phyloP scores from a whole-genome alignment of 345 rosid species.

The Eucalyptus lansdowneana region DNA sequence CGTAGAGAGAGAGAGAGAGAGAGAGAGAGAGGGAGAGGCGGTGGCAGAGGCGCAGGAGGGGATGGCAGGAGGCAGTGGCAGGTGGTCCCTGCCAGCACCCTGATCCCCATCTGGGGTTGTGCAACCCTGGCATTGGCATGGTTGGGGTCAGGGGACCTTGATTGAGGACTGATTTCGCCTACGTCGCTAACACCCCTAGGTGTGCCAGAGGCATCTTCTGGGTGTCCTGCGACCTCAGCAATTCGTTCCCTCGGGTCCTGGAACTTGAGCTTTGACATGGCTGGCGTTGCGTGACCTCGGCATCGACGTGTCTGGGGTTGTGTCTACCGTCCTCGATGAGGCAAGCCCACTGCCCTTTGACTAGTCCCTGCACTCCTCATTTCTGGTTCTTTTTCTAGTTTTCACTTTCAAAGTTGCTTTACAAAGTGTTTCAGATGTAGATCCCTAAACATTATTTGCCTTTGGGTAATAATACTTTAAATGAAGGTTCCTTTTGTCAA shows the following conservation, averaged over 20 bases:
- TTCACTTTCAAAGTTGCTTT: too few species aligned
- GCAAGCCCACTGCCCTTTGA: neutral
- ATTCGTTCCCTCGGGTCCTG: neutral
- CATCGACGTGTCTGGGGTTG: neutral
- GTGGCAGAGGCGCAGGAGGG: too few species aligned
- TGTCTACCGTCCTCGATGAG: neutral
- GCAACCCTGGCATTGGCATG: neutral
- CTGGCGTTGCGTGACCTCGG: neutral
- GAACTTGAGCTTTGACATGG: neutral
- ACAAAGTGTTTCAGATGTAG: too few species aligned
- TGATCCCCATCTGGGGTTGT: neutral
- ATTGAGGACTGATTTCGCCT: neutral
- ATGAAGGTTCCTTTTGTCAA: too few species aligned
- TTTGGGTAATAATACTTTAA: too few species aligned
- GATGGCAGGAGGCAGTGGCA: neutral
- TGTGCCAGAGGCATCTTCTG: neutral
- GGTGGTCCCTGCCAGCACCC: neutral
- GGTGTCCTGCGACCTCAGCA: neutral
- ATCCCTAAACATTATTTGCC: too few species aligned
- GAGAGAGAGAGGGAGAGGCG: too few species aligned
- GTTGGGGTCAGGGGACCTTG: neutral
- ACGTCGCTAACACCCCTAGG: neutral
- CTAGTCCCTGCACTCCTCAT: too few species aligned
- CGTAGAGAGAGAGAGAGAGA: neutral
- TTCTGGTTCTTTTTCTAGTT: too few species aligned